Percentiles rank a stretch among this genome's conserved stretches.
Evolutionary conservation across 768 basidiomycete genomes (phyloP).

Genomic region (Podaxis mareebaensis): DNA sequence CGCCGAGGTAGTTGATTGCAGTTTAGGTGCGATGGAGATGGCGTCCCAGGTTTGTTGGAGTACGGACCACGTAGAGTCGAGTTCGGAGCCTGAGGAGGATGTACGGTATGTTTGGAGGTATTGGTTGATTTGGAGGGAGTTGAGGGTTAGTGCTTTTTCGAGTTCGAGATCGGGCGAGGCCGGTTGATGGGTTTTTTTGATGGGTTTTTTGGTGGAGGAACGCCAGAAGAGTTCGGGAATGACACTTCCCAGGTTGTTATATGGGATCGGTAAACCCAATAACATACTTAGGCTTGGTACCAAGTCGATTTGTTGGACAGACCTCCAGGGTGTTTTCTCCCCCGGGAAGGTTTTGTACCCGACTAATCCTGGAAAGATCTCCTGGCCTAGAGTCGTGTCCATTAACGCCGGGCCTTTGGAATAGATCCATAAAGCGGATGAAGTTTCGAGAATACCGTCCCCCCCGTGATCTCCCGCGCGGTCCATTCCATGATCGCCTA

Average conservation of each 20-base stretch:
- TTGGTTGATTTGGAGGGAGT: conserved; percentile 69
- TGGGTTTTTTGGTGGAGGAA: not conserved
- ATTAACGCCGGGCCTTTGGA: conserved; percentile 67
- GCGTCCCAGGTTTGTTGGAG: conserved; percentile 22
- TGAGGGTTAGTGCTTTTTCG: conserved; percentile 63
- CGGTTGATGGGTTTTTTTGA: not conserved
- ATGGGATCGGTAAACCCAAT: conserved; percentile 92
- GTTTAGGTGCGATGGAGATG: too few species aligned
- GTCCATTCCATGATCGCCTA: conserved; percentile 99
- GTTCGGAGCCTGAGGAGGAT: conserved; percentile 69
- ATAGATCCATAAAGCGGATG: conserved; percentile 89
- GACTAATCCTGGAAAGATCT: conserved; percentile 52
- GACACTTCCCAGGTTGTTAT: conserved; percentile 89
- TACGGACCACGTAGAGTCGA: conserved; percentile 60
- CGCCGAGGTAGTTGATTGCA: too few species aligned
- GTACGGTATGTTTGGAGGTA: conserved; percentile 80
- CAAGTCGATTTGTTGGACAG: conserved; percentile 91
- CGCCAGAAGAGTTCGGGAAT: conserved; percentile 91
- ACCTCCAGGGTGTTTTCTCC: conserved; percentile 52
- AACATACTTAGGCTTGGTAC: conserved; percentile 86
- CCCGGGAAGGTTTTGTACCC: conserved; percentile 61
- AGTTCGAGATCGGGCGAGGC: conserved; percentile 34
- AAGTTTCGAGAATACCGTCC: conserved; percentile 79
- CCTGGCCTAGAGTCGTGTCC: conserved; percentile 20
- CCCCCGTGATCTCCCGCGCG: conserved; percentile 93